These are phyloP conservation scores for Ophiostoma quercus DNA, from an alignment of 2,329 filamentous ascomycete species.

Conservation along the genomic window DNA sequence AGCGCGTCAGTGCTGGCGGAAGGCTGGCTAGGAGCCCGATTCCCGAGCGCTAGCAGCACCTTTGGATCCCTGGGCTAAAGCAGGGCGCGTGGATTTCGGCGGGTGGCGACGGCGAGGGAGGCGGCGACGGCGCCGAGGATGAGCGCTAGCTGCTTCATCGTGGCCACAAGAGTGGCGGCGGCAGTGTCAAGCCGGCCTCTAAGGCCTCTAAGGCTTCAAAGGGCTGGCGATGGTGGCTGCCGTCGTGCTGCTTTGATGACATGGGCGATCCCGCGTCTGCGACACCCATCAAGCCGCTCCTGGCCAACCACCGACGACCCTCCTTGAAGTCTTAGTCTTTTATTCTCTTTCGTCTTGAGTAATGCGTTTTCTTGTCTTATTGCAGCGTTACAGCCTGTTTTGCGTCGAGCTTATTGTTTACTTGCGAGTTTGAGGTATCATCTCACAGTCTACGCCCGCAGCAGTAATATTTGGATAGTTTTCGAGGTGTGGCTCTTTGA, in stretches of 20 bases:
- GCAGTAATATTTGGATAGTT: conserved; percentile 6
- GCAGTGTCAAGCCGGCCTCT: not conserved
- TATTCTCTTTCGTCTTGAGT: not conserved
- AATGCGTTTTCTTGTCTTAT: not conserved
- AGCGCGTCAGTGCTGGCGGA: conserved; percentile 72
- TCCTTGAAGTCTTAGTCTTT: no score
- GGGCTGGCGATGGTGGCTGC: not conserved
- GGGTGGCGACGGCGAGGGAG: not conserved
- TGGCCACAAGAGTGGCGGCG: not conserved
- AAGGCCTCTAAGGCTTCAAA: not conserved
- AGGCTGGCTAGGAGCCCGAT: conserved; percentile 62
- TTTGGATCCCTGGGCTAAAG: conserved; percentile 20
- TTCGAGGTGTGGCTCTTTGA: not conserved
- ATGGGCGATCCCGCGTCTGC: not conserved
- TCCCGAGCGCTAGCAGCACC: conserved; percentile 51
- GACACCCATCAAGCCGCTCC: not conserved
- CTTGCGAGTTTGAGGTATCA: not conserved
- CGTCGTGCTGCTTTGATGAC: not conserved
- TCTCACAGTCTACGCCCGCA: not conserved
- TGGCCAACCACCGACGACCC: not conserved
- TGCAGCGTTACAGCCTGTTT: conserved; percentile 4
- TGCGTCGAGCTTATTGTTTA: not conserved
- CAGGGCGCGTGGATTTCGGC: not conserved
- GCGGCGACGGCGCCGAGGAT: conserved; percentile 16
- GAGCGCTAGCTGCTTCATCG: conserved; percentile 1